Evolutionary conservation across 306 rosid genomes (phyloP).

Genomic region (Boehmeria nivea): DNA sequence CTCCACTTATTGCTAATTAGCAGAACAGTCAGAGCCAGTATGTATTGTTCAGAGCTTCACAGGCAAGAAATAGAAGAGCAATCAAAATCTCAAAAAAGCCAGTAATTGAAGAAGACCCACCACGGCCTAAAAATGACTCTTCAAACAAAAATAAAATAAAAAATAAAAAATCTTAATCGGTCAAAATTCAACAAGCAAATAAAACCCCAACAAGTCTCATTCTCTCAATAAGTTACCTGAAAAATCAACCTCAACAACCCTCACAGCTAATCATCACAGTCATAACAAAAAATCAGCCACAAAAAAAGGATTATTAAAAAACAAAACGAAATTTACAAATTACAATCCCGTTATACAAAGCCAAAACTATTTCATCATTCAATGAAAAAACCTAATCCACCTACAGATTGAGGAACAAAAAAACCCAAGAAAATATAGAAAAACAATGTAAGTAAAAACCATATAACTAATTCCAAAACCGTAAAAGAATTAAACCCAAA

Average conservation of each 20-base stretch:
- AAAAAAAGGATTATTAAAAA: not conserved
- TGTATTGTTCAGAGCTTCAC: conserved; percentile 9
- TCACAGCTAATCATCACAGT: conserved; percentile 30
- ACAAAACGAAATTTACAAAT: too few relatives aligned
- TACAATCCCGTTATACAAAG: too few relatives aligned
- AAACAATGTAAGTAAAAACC: too few relatives aligned
- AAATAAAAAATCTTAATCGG: not conserved
- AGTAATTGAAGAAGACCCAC: conserved; percentile 39
- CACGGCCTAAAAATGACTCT: conserved; percentile 29
- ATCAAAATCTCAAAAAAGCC: too few relatives aligned
- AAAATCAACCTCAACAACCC: conserved; percentile 32
- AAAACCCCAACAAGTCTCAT: too few relatives aligned
- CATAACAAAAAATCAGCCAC: conserved; percentile 9
- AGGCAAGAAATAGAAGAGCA: conserved; percentile 6
- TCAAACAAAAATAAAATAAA: conserved; percentile 19
- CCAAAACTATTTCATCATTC: not conserved
- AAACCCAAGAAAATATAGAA: too few relatives aligned
- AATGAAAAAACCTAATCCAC: conserved; percentile 5
- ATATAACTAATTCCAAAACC: too few relatives aligned
- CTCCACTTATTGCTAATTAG: conserved; percentile 18
- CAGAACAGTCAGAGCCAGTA: conserved; percentile 11
- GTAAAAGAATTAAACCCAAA: too few relatives aligned
- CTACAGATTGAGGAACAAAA: too few relatives aligned
- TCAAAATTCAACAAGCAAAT: too few relatives aligned
- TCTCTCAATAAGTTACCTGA: conserved; percentile 5